A percentile compares a stretch with the other conserved stretches of the same genome.
These are phyloP conservation scores for Boletellus sp. DNA, from an alignment of 1,284 basidiomycete species.

Conservation along the genomic window DNA sequence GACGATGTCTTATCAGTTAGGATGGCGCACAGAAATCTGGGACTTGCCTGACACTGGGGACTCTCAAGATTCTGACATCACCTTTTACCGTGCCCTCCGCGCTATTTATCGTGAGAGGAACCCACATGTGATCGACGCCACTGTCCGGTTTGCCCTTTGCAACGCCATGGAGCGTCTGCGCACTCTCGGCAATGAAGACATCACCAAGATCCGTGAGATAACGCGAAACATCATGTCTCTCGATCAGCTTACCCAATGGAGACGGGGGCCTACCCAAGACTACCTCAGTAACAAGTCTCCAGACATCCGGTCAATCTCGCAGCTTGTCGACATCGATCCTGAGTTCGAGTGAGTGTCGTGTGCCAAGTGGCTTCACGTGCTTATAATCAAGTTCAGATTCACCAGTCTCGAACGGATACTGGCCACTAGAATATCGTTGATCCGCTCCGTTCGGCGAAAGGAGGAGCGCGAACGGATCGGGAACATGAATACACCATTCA, in stretches of 20 bases:
- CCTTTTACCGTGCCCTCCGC: conserved; percentile 76
- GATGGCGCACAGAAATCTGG: conserved; percentile 91
- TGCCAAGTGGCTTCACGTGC: neutral
- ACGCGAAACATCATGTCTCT: conserved; percentile 75
- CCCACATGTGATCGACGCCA: conserved; percentile 40
- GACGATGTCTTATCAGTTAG: conserved; percentile 69
- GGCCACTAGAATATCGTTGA: conserved; percentile 79
- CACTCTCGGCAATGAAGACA: conserved; percentile 68
- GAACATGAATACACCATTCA: conserved; percentile 54
- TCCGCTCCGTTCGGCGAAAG: conserved; percentile 63
- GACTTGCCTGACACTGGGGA: conserved; percentile 70
- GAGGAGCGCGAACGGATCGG: conserved; percentile 75
- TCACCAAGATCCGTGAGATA: conserved; percentile 67
- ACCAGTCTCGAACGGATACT: conserved; percentile 72
- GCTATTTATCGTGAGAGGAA: conserved; percentile 75
- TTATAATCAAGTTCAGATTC: conserved; percentile 57
- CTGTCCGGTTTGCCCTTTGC: conserved; percentile 49
- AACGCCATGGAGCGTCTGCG: conserved; percentile 67
- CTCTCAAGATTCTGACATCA: conserved; percentile 46
- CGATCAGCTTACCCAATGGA: conserved; percentile 66
- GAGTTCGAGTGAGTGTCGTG: conserved; percentile 62
- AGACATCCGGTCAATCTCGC: conserved; percentile 36
- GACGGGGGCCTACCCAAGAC: conserved; percentile 36
- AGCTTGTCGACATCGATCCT: conserved; percentile 47
- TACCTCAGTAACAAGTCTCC: conserved; percentile 37